Percentiles rank a stretch among this genome's conserved stretches.
phyloP scores from a whole-genome alignment of 169 alveolate species.

The Babesia bovis region DNA sequence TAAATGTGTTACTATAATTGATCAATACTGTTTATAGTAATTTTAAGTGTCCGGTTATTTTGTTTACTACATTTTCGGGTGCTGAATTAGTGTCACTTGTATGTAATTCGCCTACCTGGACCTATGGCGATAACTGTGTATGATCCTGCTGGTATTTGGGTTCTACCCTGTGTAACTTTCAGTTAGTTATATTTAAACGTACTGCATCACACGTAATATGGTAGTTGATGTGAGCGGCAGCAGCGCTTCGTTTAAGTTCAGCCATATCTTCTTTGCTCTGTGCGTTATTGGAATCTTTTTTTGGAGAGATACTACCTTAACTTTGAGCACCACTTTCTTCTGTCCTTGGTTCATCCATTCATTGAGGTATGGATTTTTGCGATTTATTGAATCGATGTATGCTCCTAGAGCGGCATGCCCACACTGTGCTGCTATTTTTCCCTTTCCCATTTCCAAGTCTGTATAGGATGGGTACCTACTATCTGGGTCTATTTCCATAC shows the following conservation, averaged over 20 bases:
- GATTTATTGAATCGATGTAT: constrained; percentile 38
- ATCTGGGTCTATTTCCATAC: neutral
- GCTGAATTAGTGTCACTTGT: constrained; percentile 37
- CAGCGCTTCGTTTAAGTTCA: constrained; percentile 41
- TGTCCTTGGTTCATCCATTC: constrained; percentile 61
- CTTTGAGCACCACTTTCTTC: constrained; percentile 59
- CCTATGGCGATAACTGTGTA: constrained; percentile 91
- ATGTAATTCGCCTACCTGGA: constrained; percentile 79
- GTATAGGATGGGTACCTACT: neutral
- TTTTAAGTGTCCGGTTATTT: constrained; percentile 77
- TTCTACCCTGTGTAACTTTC: constrained; percentile 78
- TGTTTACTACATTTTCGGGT: constrained; percentile 72
- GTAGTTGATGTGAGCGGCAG: constrained; percentile 20
- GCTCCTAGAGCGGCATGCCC: constrained; percentile 91
- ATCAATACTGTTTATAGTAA: constrained; percentile 49
- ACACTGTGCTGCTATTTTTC: constrained; percentile 92
- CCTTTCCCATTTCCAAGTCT: constrained; percentile 91
- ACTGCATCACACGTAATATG: constrained; percentile 67
- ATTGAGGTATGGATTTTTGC: constrained; percentile 50
- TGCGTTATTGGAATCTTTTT: neutral
- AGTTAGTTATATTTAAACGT: neutral
- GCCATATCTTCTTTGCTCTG: constrained; percentile 64
- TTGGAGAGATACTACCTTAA: constrained; percentile 15
- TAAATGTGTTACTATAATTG: too few species aligned
- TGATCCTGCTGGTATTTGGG: constrained; percentile 89